phyloP scores from a whole-genome alignment of 257 asterid species.

The Leonotis leonurus region DNA sequence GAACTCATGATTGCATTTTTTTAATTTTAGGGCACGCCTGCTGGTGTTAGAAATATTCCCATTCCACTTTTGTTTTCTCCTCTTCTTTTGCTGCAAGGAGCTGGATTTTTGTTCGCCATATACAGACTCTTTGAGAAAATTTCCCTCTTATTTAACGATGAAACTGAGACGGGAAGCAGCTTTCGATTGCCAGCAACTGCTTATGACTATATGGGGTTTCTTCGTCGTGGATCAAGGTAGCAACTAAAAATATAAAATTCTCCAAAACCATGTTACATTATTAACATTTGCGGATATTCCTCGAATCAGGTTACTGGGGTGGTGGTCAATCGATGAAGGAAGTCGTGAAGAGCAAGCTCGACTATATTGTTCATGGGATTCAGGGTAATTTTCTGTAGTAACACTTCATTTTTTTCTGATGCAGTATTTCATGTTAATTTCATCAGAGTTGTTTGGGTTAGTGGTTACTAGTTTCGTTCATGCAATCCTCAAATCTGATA shows the following conservation, averaged over 20 bases:
- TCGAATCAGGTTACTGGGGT: conserved; percentile 81
- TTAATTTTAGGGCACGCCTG: conserved; percentile 85
- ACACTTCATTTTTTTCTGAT: background rate
- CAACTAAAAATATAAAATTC: background rate
- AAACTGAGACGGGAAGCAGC: conserved; percentile 40
- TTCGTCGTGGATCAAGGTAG: conserved; percentile 86
- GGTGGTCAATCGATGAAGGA: conserved; percentile 99
- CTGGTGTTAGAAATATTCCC: conserved; percentile 56
- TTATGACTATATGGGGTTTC: conserved; percentile 65
- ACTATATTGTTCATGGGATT: conserved; percentile 52
- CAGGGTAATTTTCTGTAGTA: conserved; percentile 46
- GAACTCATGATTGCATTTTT: conserved; percentile 5
- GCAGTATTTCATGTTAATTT: background rate
- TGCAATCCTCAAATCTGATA: no score
- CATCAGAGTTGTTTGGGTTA: no score
- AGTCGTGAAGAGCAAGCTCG: conserved; percentile 95
- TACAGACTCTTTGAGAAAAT: conserved; percentile 57
- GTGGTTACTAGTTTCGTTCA: no score
- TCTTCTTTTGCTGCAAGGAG: conserved; percentile 86
- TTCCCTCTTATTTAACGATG: conserved; percentile 26
- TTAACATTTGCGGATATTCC: conserved; percentile 10
- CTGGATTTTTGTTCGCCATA: conserved; percentile 63
- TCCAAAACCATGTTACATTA: background rate
- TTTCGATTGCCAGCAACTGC: conserved; percentile 50
- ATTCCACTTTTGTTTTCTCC: conserved; percentile 73